phyloP scores from a whole-genome alignment of 768 basidiomycete genomes.

The Pilatotrama ljubarskyi region DNA sequence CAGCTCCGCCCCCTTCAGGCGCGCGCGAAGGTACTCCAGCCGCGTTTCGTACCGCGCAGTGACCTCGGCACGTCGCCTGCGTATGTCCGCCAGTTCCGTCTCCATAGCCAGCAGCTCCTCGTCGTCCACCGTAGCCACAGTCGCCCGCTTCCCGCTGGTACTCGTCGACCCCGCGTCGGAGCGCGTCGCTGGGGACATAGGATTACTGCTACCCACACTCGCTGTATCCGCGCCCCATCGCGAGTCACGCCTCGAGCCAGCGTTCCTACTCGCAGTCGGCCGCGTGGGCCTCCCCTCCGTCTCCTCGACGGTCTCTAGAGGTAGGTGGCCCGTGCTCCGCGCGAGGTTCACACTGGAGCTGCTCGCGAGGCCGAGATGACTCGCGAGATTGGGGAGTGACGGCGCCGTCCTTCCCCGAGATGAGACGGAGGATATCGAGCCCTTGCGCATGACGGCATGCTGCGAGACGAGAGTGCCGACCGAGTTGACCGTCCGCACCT shows the following conservation, averaged over 20 bases:
- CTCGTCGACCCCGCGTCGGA: slow-evolving; percentile 17
- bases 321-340: slow-evolving; percentile 48
- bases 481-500: slow-evolving; percentile 8
- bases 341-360: slow-evolving; percentile 52
- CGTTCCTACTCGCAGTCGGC: not conserved
- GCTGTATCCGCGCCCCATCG: slow-evolving; percentile 12
- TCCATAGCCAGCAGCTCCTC: slow-evolving; percentile 43
- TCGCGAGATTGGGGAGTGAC: slow-evolving; percentile 29
- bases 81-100: slow-evolving; percentile 67
- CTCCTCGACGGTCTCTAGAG: slow-evolving; percentile 54
- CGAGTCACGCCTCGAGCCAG: slow-evolving; percentile 9
- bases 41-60: slow-evolving; percentile 70
- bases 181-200: slow-evolving; percentile 12
- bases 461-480: slow-evolving; percentile 7
- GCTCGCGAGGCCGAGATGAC: slow-evolving; percentile 36
- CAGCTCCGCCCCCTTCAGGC: slow-evolving; percentile 80
- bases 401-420: slow-evolving; percentile 40
- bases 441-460: slow-evolving; percentile 42
- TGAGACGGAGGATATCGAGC: slow-evolving; percentile 61
- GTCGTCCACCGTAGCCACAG: slow-evolving; percentile 29
- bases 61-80: slow-evolving; percentile 69
- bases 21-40: slow-evolving; percentile 77
- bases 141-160: slow-evolving; percentile 18
- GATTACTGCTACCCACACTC: slow-evolving; percentile 1
- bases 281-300: slow-evolving; percentile 33